Percentiles rank a stretch among this genome's conserved stretches.
These are phyloP conservation scores for Globisporangium lucens DNA, from an alignment of 352 stramenopile genomes.

Conservation along the genomic window DNA sequence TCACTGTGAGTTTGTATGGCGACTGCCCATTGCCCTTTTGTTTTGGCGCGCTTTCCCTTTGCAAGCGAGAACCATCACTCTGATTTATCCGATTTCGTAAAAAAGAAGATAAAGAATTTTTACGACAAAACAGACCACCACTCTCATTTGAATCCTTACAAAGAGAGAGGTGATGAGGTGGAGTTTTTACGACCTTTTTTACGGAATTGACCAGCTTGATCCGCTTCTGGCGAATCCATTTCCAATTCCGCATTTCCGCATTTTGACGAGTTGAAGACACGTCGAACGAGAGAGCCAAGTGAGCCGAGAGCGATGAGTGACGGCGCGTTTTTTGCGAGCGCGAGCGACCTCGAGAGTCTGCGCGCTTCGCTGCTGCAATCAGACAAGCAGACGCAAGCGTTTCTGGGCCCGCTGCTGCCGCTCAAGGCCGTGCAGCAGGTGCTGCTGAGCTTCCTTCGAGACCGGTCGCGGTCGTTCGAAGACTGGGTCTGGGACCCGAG, in stretches of 20 bases:
- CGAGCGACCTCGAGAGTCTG: constrained; percentile 36
- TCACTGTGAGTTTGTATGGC: constrained; percentile 5
- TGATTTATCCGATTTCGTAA: constrained; percentile 1
- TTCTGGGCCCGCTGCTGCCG: constrained; percentile 56
- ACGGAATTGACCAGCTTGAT: neutral
- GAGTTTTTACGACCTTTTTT: constrained; percentile 15
- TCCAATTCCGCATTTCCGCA: constrained; percentile 1
- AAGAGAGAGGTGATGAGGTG: neutral
- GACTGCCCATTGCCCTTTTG: constrained; percentile 2
- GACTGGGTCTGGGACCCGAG: constrained; percentile 77
- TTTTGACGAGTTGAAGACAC: constrained; percentile 7
- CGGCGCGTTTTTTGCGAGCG: constrained; percentile 10
- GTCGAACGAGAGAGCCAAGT: neutral
- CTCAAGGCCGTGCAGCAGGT: constrained; percentile 65
- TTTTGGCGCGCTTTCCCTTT: constrained; percentile 5
- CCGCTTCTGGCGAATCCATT: neutral
- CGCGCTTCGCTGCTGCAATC: constrained; percentile 32
- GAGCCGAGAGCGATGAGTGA: neutral
- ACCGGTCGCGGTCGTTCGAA: constrained; percentile 54
- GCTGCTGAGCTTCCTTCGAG: constrained; percentile 63
- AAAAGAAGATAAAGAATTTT: neutral
- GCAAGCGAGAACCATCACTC: neutral
- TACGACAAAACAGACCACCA: neutral
- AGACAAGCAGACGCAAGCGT: constrained; percentile 50
- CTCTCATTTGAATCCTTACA: neutral